These are phyloP conservation scores for Fusarium goolgardi DNA, from an alignment of 2,329 filamentous ascomycete genomes.

Conservation along the genomic window DNA sequence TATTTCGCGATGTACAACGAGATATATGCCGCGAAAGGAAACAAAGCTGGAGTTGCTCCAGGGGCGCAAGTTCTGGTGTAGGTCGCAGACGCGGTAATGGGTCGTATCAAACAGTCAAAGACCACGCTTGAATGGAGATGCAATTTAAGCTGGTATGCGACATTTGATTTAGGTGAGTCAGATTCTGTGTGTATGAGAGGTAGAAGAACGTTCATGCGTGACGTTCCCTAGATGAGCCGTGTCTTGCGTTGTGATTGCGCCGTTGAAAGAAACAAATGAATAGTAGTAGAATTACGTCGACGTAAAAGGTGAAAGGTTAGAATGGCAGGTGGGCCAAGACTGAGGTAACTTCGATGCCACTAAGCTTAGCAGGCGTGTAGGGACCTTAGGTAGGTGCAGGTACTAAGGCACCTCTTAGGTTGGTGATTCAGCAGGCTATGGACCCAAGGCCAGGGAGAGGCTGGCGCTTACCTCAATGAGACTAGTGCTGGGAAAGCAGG, in stretches of 20 bases:
- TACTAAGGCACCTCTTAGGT: not conserved
- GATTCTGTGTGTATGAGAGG: not conserved
- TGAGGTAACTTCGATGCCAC: not conserved
- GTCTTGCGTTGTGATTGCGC: not conserved
- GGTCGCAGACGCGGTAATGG: conserved; percentile 17
- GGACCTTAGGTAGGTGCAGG: not conserved
- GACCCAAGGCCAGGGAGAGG: conserved; percentile 30
- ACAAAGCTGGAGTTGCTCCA: not conserved
- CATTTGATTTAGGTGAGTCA: conserved; percentile 40
- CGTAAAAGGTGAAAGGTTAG: conserved; percentile 20
- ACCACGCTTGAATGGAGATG: conserved; percentile 25
- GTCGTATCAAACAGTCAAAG: conserved; percentile 36
- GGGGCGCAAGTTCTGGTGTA: conserved; percentile 2
- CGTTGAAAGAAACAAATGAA: conserved; percentile 5
- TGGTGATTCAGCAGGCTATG: conserved; percentile 8
- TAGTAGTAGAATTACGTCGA: not conserved
- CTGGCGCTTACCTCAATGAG: conserved; percentile 31
- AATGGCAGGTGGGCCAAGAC: not conserved
- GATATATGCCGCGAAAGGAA: not conserved
- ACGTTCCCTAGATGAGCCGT: not conserved
- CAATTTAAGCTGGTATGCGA: conserved; percentile 39
- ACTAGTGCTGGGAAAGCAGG: conserved; percentile 25
- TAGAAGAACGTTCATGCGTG: conserved; percentile 4
- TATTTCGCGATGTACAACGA: not conserved
- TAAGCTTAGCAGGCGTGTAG: not conserved